Evolutionary conservation across 2,329 filamentous ascomycete species (phyloP).

Genomic region (Aspergillus japonicus): DNA sequence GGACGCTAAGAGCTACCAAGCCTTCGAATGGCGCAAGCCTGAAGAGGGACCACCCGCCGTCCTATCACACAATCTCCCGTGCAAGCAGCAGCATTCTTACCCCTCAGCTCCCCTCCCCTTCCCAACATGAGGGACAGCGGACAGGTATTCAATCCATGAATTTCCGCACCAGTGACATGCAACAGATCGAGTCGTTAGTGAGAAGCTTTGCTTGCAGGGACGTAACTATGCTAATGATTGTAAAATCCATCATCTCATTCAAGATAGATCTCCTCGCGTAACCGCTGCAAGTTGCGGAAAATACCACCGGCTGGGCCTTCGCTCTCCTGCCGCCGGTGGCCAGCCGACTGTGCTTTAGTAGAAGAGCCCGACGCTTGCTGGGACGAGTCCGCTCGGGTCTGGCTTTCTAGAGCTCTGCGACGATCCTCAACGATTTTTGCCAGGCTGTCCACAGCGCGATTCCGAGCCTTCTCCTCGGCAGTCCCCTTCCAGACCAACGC

Average conservation of each 20-base stretch:
- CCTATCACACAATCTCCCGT: constrained; percentile 5
- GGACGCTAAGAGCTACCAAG: not conserved
- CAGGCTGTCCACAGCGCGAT: constrained; percentile 77
- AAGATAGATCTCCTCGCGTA: constrained; percentile 55
- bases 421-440: constrained; percentile 79
- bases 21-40: not conserved
- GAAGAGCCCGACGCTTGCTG: constrained; percentile 8
- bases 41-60: not conserved
- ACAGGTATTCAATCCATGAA: not conserved
- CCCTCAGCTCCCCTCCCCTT: not conserved
- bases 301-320: constrained; percentile 50
- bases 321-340: constrained; percentile 28
- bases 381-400: constrained; percentile 33
- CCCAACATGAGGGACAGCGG: not conserved
- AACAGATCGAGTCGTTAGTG: not conserved
- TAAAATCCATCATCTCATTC: constrained; percentile 35
- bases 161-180: not conserved
- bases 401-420: constrained; percentile 48
- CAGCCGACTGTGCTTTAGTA: constrained; percentile 4
- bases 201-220: not conserved
- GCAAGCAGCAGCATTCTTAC: not conserved
- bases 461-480: constrained; percentile 82
- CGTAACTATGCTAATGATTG: not conserved
- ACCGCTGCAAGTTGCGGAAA: constrained; percentile 52
- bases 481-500: constrained; percentile 91